Conservation (phyloP, 306 rosid species). For the Bauhinia variegata region DNA sequence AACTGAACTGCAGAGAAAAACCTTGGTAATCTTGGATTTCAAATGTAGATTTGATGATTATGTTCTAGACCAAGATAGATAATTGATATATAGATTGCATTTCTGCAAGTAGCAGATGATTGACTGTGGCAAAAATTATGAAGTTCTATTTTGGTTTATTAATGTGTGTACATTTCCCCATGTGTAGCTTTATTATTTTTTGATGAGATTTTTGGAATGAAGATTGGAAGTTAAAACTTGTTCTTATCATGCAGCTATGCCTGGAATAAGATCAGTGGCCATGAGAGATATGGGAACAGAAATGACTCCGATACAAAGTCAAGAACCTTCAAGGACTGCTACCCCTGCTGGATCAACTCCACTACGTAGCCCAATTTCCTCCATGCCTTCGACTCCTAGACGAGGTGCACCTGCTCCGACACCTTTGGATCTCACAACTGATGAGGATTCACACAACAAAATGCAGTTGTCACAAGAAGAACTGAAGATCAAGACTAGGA, state of each 20-base stretch:
- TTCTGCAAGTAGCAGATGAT: slow-evolving; percentile 1
- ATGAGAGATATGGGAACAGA: slow-evolving; percentile 99
- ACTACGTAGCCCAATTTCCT: slow-evolving; percentile 76
- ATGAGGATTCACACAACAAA: slow-evolving; percentile 43
- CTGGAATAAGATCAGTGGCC: slow-evolving; percentile 83
- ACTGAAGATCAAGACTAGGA: slow-evolving; percentile 79
- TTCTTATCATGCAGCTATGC: slow-evolving; percentile 54
- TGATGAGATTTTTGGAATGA: slow-evolving; percentile 5
- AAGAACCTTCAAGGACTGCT: slow-evolving; percentile 90
- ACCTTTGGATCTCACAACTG: slow-evolving; percentile 45
- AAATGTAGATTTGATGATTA: slow-evolving; percentile 22
- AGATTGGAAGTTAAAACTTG: slow-evolving; percentile 21
- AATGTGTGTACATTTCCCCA: neutral
- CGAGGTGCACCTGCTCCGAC: slow-evolving; percentile 75
- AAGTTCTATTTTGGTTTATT: neutral
- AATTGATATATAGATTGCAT: neutral
- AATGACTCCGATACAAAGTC: slow-evolving; percentile 93
- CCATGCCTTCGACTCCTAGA: slow-evolving; percentile 86
- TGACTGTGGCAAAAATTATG: neutral
- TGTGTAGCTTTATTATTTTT: neutral
- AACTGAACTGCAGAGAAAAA: too few relatives aligned
- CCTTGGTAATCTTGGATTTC: neutral
- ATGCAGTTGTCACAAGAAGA: slow-evolving; percentile 80
- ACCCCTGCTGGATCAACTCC: slow-evolving; percentile 91
- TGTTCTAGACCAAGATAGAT: neutral